Conservation (phyloP, 176 grass and related monocot genomes). For the Areca catechu region DNA sequence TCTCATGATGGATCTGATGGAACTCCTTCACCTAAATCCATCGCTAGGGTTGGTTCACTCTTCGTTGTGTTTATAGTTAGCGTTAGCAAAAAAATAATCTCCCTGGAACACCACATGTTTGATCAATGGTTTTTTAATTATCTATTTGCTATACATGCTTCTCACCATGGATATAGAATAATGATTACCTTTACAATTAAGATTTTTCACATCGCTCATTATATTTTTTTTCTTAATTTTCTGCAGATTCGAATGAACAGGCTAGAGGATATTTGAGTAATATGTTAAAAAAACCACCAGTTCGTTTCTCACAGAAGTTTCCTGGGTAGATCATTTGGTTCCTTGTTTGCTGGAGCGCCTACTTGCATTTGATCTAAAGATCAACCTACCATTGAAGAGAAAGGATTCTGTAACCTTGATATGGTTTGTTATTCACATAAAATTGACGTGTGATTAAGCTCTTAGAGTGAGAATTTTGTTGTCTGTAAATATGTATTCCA, state of each 20-base stretch:
- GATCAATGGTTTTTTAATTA: too few relatives aligned
- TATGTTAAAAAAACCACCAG: constrained; percentile 58
- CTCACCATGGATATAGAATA: too few relatives aligned
- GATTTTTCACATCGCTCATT: too few relatives aligned
- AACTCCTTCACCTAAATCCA: constrained; percentile 35
- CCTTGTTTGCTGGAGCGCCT: constrained; percentile 59
- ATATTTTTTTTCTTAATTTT: not conserved
- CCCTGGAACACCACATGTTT: too few relatives aligned
- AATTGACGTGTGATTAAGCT: too few relatives aligned
- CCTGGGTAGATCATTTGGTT: constrained; percentile 59
- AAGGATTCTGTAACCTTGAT: constrained; percentile 9
- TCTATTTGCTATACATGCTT: too few relatives aligned
- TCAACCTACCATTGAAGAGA: constrained; percentile 78
- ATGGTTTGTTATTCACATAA: too few relatives aligned
- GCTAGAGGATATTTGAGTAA: constrained; percentile 46
- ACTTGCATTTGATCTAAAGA: constrained; percentile 89
- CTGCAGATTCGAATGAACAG: constrained; percentile 73
- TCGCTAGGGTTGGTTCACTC: constrained; percentile 43
- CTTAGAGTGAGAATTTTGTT: too few relatives aligned
- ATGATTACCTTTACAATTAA: too few relatives aligned
- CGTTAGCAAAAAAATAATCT: too few relatives aligned
- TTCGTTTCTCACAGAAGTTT: constrained; percentile 58
- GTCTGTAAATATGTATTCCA: too few relatives aligned
- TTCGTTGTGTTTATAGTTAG: not conserved
- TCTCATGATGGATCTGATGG: constrained; percentile 74